phyloP scores from a whole-genome alignment of 2,329 filamentous ascomycete genomes.

The Ceratocystis papillata region DNA sequence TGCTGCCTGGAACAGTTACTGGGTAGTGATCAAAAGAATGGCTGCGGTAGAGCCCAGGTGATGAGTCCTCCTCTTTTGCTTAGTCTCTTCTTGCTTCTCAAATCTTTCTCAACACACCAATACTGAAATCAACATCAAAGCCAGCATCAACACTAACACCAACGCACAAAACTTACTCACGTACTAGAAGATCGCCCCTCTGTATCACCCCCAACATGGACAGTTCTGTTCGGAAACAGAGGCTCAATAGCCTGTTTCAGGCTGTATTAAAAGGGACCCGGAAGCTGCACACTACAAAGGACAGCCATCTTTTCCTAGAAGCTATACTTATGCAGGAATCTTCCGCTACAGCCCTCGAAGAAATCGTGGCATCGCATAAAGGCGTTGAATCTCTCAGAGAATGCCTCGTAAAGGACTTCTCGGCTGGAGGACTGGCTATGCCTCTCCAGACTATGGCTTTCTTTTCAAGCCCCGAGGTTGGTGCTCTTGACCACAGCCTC shows the following conservation, averaged over 20 bases:
- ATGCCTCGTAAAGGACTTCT: slow-evolving; percentile 5
- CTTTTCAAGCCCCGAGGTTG: not conserved
- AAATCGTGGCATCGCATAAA: not conserved
- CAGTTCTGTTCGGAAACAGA: not conserved
- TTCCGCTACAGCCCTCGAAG: not conserved
- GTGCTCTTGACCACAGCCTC: not conserved
- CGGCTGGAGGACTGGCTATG: not conserved
- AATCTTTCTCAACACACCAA: no score
- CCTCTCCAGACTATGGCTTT: slow-evolving; percentile 2
- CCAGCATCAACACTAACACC: no score
- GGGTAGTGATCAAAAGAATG: no score
- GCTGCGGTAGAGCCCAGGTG: no score
- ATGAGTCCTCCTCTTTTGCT: no score
- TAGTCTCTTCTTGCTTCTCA: no score
- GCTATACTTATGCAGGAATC: not conserved
- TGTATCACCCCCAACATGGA: not conserved
- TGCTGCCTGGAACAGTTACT: not conserved
- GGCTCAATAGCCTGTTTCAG: not conserved
- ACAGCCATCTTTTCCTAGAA: slow-evolving; percentile 8
- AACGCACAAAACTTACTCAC: no score
- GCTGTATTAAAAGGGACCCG: not conserved
- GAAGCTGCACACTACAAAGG: not conserved
- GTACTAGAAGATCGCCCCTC: no score
- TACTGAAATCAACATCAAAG: no score
- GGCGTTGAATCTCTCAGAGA: slow-evolving; percentile 1